These are phyloP conservation scores for Aspergillus uvarum DNA, from an alignment of 2,329 filamentous ascomycete genomes.

Conservation along the genomic window DNA sequence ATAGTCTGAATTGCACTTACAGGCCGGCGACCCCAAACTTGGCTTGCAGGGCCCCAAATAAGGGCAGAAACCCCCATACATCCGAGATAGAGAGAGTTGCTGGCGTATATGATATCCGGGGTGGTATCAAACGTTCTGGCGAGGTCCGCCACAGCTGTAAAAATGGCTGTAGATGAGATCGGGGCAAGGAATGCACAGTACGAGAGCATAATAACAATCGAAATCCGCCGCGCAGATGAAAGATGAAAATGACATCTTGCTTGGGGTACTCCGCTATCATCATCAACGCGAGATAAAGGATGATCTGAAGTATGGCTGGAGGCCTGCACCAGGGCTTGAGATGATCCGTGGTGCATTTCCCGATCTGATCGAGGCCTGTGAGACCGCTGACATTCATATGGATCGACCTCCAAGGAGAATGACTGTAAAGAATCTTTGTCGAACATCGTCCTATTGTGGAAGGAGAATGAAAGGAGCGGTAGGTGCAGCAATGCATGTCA, in stretches of 20 bases:
- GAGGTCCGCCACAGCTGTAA: conserved; percentile 73
- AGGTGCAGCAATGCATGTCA: neutral
- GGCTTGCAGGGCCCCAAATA: conserved; percentile 71
- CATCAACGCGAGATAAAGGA: conserved; percentile 27
- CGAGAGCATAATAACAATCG: conserved; percentile 68
- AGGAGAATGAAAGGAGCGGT: neutral
- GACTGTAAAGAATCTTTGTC: conserved; percentile 14
- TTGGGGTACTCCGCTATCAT: conserved; percentile 43
- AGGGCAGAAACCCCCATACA: conserved; percentile 71
- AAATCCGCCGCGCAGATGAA: conserved; percentile 59
- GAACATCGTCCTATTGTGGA: conserved; percentile 6
- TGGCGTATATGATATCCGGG: conserved; percentile 68
- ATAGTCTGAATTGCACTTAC: conserved; percentile 41
- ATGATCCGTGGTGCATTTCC: conserved; percentile 13
- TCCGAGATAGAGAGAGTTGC: conserved; percentile 72
- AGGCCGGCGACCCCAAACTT: conserved; percentile 60
- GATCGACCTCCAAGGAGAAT: conserved; percentile 13
- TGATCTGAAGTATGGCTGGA: conserved; percentile 36
- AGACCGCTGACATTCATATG: conserved; percentile 10
- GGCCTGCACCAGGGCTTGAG: conserved; percentile 30
- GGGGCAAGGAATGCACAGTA: conserved; percentile 76
- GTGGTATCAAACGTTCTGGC: conserved; percentile 64
- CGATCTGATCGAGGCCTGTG: conserved; percentile 16
- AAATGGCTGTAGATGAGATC: conserved; percentile 69
- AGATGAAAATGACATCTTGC: conserved; percentile 65